Conservation (phyloP, 1,139 yeast genomes). For the Magnusiomyces clavatus region DNA sequence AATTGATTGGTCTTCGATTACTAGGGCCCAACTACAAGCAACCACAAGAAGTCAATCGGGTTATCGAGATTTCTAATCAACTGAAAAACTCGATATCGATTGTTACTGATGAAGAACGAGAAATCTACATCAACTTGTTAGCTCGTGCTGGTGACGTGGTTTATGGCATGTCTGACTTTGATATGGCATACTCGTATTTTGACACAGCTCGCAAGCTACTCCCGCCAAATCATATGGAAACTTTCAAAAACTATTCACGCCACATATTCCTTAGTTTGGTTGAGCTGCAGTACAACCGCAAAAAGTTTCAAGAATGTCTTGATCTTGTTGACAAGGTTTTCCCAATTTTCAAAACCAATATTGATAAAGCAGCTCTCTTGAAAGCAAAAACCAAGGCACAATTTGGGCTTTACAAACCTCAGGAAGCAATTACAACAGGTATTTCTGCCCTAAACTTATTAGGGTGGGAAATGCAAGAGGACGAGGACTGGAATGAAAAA, state of each 20-base stretch:
- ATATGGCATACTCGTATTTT: conserved; percentile 25
- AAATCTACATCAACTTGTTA: conserved; percentile 22
- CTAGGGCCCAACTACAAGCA: conserved; percentile 22
- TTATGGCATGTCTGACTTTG: conserved; percentile 27
- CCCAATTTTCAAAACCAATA: conserved; percentile 17
- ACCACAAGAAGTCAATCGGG: conserved; percentile 20
- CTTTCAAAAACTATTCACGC: conserved; percentile 16
- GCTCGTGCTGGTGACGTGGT: conserved; percentile 26
- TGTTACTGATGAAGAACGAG: conserved; percentile 22
- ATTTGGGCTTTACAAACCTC: conserved; percentile 31
- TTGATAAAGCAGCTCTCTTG: conserved; percentile 23
- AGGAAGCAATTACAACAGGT: conserved; percentile 32
- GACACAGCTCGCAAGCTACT: conserved; percentile 23
- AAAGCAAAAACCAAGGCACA: conserved; percentile 39
- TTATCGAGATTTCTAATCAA: conserved; percentile 27
- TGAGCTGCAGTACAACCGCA: conserved; percentile 25
- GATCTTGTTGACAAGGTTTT: conserved; percentile 19
- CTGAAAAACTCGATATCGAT: conserved; percentile 25
- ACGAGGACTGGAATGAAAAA: conserved; percentile 29
- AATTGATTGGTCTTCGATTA: conserved; percentile 40
- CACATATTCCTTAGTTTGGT: conserved; percentile 23
- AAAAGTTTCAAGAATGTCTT: conserved; percentile 22
- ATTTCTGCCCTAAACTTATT: conserved; percentile 20
- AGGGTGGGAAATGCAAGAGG: conserved; percentile 31
- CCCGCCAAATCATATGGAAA: conserved; percentile 16